Percentiles rank a stretch among this genome's conserved stretches.
phyloP scores from a whole-genome alignment of 257 asterid genomes.

The Paraleonurus japonicus region DNA sequence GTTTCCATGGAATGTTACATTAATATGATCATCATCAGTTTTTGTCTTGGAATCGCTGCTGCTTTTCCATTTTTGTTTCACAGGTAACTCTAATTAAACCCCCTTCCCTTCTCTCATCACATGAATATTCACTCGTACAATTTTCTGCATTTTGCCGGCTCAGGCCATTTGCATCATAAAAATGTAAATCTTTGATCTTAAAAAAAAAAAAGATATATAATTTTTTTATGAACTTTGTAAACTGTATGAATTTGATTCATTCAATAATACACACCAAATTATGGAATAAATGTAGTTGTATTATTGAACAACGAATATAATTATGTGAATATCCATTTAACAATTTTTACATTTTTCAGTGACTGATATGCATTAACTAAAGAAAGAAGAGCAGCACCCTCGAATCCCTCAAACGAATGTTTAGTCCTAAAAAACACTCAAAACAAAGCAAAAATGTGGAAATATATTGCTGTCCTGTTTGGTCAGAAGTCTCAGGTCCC shows the following conservation, averaged over 20 bases:
- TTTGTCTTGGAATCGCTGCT: constrained; percentile 28
- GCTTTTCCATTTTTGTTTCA: constrained; percentile 34
- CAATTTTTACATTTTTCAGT: constrained; percentile 2
- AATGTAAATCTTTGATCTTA: no score
- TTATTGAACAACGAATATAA: no score
- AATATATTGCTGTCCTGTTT: constrained; percentile 43
- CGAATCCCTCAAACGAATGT: constrained; percentile 34
- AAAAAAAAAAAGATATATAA: no score
- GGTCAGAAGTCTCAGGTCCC: not conserved
- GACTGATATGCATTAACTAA: constrained; percentile 17
- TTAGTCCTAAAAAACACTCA: constrained; percentile 21
- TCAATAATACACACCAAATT: no score
- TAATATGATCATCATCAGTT: constrained; percentile 15
- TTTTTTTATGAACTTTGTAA: no score
- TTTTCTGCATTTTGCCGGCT: no score
- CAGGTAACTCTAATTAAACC: constrained; percentile 8
- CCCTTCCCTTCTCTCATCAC: no score
- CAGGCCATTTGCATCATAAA: no score
- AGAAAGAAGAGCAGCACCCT: constrained; percentile 2
- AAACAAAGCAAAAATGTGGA: constrained; percentile 30
- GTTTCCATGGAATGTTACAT: constrained; percentile 8
- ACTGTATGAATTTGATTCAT: no score
- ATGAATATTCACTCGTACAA: no score
- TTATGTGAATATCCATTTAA: not conserved
- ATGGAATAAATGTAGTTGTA: no score